Evolutionary conservation across 495 filamentous ascomycete genomes (phyloP).

Genomic region (Monascus purpureus): DNA sequence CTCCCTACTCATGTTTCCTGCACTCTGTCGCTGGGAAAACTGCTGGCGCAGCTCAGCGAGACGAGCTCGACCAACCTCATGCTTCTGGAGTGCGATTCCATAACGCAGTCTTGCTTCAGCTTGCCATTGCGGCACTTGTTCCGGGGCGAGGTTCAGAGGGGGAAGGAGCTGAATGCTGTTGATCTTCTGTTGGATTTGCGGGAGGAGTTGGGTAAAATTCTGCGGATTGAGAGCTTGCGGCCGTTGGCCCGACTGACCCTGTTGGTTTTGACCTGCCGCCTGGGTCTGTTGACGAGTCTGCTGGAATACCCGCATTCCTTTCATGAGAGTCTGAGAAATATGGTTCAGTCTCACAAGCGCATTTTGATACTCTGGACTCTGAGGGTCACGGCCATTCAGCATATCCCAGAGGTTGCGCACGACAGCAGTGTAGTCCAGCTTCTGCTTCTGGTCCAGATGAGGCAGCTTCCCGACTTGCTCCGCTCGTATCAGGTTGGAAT

Average conservation of each 20-base stretch:
- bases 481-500: slow-evolving; percentile 35
- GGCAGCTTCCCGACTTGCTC: slow-evolving; percentile 38
- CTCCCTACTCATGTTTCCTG: slow-evolving; percentile 25
- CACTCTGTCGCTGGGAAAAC: slow-evolving; percentile 20
- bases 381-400: slow-evolving; percentile 43
- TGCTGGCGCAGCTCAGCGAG: slow-evolving; percentile 25
- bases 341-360: slow-evolving; percentile 53
- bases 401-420: slow-evolving; percentile 45
- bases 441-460: slow-evolving; percentile 44
- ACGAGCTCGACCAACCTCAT: slow-evolving; percentile 31
- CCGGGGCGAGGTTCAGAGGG: slow-evolving; percentile 30
- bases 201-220: slow-evolving; percentile 24
- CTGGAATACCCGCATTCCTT: slow-evolving; percentile 38
- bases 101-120: slow-evolving; percentile 38
- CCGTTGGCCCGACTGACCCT: slow-evolving; percentile 20
- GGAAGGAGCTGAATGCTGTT: slow-evolving; percentile 30
- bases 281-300: slow-evolving; percentile 26
- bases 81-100: slow-evolving; percentile 37
- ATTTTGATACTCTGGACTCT: slow-evolving; percentile 40
- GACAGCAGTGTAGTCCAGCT: slow-evolving; percentile 49
- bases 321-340: slow-evolving; percentile 48
- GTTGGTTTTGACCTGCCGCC: slow-evolving; percentile 14
- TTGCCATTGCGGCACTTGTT: slow-evolving; percentile 35
- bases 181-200: slow-evolving; percentile 32
- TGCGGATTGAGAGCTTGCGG: slow-evolving; percentile 28